phyloP scores from a whole-genome alignment of 306 rosid genomes.

The Cicer chorassanicum region DNA sequence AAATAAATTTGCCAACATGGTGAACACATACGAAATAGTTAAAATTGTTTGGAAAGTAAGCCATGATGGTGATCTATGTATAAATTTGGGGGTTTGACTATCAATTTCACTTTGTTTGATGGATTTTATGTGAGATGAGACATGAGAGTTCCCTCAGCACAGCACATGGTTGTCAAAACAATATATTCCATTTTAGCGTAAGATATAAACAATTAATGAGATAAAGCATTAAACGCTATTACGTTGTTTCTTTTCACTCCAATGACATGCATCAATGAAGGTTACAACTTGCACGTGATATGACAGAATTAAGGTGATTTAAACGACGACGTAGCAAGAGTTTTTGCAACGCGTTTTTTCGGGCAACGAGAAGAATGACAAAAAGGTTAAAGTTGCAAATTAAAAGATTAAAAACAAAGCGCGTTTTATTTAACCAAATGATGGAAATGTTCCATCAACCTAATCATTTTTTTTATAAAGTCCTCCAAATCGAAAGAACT shows the following conservation, averaged over 20 bases:
- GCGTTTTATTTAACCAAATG: slow-evolving; percentile 56
- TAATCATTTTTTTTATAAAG: slow-evolving; percentile 22
- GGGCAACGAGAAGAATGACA: slow-evolving; percentile 37
- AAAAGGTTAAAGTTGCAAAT: slow-evolving; percentile 34
- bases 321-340: slow-evolving; percentile 29
- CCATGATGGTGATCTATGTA: background rate
- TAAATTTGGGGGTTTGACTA: slow-evolving; percentile 33
- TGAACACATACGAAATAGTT: no score
- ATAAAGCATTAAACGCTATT: slow-evolving; percentile 37
- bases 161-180: slow-evolving; percentile 53
- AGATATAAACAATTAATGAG: slow-evolving; percentile 44
- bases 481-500: slow-evolving; percentile 30
- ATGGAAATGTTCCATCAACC: slow-evolving; percentile 52
- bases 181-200: slow-evolving; percentile 52
- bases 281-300: slow-evolving; percentile 47
- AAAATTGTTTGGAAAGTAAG: slow-evolving; percentile 1
- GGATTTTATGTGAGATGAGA: slow-evolving; percentile 39
- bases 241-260: background rate
- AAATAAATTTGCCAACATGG: no score
- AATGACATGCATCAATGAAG: slow-evolving; percentile 7
- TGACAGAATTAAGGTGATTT: slow-evolving; percentile 16
- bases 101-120: slow-evolving; percentile 32
- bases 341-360: slow-evolving; percentile 48
- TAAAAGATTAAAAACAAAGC: slow-evolving; percentile 37
- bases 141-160: slow-evolving; percentile 21